Base-by-base conservation (phyloP, 2,329 filamentous ascomycete species). In the Ophiocordyceps camponoti-rufipedis region DNA sequence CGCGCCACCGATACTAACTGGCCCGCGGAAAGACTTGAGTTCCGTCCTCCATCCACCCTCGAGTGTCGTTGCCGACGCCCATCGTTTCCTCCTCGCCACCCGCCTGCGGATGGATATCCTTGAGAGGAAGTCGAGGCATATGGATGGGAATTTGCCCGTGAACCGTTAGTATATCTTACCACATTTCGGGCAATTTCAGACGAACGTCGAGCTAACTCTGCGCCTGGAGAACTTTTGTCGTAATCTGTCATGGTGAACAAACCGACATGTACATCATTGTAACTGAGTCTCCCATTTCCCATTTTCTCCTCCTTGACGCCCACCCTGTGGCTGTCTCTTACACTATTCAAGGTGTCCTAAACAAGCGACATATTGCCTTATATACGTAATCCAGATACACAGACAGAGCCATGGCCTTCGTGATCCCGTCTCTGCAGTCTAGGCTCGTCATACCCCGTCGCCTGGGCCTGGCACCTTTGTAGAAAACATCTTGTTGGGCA, bases 401-500 rank as follows among this genome's bases (percentile, higher is more conserved):
- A 29, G 10, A 5, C 28, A 31, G 29, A 31, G 23, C 23, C 23
- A 23, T 3, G 23, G 5, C 23, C 3, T 23, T 23, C 3, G 5
- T 23, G 23, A 23, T 23, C 5, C 23, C 23, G 23, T 23, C 23
- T 23, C 23, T 23, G 23, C 3, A 23, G 23, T 3, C 3, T 23
- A 3, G 16, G 18, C 16, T 10, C n/a, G 18, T 39, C 35, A 39
- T 18, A 39, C 16, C 54, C 63, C 60, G 42, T 66, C 62, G 1
- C 61, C 61, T 13, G 62, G 57, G 9, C 60, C 59, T 23, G 58
- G 44, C 46, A 60, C 49, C 29, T 58, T 60, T 1, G 58, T 54
- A 19, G 59, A 53, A 44, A 58, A 59, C 29, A 59, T 47, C 28
- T 58, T 61, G 38, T 66, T 66, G 3, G 68, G 65, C 14, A 67